Percentiles rank a stretch among this genome's conserved stretches.
Evolutionary conservation across 768 basidiomycete species (phyloP).

Genomic region (Glaciozyma antarctica): DNA sequence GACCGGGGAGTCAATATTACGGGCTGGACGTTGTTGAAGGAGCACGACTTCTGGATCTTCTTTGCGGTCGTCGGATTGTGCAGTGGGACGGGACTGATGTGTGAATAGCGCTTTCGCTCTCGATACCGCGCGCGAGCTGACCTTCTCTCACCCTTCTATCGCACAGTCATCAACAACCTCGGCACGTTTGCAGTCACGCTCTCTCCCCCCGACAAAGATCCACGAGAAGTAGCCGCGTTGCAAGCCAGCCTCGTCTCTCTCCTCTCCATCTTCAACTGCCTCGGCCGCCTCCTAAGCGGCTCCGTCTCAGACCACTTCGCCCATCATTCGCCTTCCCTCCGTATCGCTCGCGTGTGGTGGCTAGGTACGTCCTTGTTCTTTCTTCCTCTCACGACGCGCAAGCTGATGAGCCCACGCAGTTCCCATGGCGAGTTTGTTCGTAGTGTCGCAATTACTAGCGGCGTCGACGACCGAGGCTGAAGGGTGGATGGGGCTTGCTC

Average conservation of each 20-base stretch:
- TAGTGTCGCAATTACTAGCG: slow-evolving; percentile 18
- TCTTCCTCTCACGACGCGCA: no score
- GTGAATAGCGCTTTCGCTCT: not conserved
- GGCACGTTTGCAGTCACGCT: slow-evolving; percentile 10
- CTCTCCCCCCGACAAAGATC: slow-evolving; percentile 5
- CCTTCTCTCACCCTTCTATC: not conserved
- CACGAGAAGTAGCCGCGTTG: not conserved
- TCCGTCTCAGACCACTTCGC: slow-evolving; percentile 8
- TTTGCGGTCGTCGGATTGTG: not conserved
- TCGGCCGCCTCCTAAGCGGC: slow-evolving; percentile 18
- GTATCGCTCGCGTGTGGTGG: slow-evolving; percentile 28
- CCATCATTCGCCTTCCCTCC: slow-evolving; percentile 8
- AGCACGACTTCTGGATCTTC: not conserved
- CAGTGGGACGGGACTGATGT: slow-evolving; percentile 2
- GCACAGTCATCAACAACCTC: slow-evolving; percentile 27
- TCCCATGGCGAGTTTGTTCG: slow-evolving; percentile 18
- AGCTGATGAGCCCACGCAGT: not conserved
- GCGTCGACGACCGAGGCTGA: not conserved
- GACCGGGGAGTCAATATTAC: not conserved
- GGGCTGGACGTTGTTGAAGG: not conserved
- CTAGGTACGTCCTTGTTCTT: not conserved
- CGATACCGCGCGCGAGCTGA: slow-evolving; percentile 9
- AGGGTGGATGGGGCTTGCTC: slow-evolving; percentile 1
- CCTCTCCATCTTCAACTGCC: slow-evolving; percentile 24
- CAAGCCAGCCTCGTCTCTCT: slow-evolving; percentile 27